These are phyloP conservation scores for Dendrobium chrysotoxum DNA, from an alignment of 106 monocot genomes.

Conservation along the genomic window DNA sequence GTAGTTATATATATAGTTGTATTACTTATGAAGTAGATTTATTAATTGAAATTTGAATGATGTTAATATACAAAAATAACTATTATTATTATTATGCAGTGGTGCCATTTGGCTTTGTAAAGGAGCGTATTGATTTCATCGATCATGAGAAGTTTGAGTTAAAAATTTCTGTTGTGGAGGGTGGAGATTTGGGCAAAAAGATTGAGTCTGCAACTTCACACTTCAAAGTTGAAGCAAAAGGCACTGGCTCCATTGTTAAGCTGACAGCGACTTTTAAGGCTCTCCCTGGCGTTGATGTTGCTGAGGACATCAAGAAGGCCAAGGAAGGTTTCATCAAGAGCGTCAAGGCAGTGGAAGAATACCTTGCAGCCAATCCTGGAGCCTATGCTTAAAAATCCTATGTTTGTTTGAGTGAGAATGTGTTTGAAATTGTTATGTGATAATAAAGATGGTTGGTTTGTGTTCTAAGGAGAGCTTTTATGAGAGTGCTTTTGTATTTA, in stretches of 20 bases:
- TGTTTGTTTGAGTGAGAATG: no score
- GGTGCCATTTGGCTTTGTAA: background rate
- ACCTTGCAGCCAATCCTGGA: slow-evolving; percentile 35
- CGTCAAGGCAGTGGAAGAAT: slow-evolving; percentile 27
- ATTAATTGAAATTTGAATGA: no score
- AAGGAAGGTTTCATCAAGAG: slow-evolving; percentile 16
- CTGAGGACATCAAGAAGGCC: slow-evolving; percentile 2
- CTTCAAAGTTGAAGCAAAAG: slow-evolving; percentile 5
- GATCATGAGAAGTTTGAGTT: slow-evolving; percentile 11
- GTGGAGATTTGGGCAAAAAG: background rate
- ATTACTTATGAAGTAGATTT: no score
- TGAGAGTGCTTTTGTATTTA: background rate
- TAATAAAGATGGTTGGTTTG: background rate
- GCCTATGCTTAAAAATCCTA: slow-evolving; percentile 16
- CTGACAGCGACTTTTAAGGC: slow-evolving; percentile 7
- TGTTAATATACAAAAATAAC: no score
- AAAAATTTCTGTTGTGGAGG: slow-evolving; percentile 1
- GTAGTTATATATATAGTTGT: no score
- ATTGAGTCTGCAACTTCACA: background rate
- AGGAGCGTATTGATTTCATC: slow-evolving; percentile 9
- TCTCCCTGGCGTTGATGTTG: slow-evolving; percentile 5
- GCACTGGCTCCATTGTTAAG: slow-evolving; percentile 7
- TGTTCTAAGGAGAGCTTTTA: no score
- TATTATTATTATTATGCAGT: background rate
- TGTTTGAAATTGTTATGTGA: background rate